These are phyloP conservation scores for Cryoendolithus antarcticus DNA, from an alignment of 2,329 filamentous ascomycete species.

Conservation along the genomic window DNA sequence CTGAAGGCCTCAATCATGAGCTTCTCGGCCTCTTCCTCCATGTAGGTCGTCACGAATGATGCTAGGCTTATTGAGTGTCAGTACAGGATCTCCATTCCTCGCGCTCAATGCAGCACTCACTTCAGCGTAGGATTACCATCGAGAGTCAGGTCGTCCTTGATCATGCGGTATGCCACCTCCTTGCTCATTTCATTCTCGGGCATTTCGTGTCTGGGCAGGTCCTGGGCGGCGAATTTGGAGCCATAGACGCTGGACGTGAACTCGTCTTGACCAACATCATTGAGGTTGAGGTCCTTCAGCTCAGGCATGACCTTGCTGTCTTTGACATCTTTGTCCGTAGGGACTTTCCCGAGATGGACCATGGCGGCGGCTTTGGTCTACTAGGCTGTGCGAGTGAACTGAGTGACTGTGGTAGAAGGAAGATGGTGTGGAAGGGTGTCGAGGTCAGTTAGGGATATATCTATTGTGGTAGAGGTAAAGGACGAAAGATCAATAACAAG, in stretches of 20 bases:
- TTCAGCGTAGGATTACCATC: slow-evolving; percentile 85
- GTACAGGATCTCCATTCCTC: no score
- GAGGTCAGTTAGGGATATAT: no score
- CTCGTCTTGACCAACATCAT: slow-evolving; percentile 36
- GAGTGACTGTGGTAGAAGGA: no score
- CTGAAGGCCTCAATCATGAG: slow-evolving; percentile 86
- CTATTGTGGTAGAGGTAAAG: no score
- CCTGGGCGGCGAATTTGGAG: slow-evolving; percentile 66
- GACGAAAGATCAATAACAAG: no score
- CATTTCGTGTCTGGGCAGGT: slow-evolving; percentile 75
- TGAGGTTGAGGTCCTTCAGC: slow-evolving; percentile 36
- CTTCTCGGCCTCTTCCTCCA: slow-evolving; percentile 94
- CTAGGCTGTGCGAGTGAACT: neutral
- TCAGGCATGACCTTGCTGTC: slow-evolving; percentile 29
- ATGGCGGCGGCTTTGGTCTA: slow-evolving; percentile 12
- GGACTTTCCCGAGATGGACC: slow-evolving; percentile 23
- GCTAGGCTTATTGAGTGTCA: slow-evolving; percentile 49
- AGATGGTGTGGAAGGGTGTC: no score
- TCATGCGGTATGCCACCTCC: slow-evolving; percentile 91
- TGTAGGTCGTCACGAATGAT: slow-evolving; percentile 91
- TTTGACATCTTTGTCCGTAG: slow-evolving; percentile 19
- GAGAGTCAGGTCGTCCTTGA: slow-evolving; percentile 83
- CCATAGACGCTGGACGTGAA: slow-evolving; percentile 79
- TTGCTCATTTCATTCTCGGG: slow-evolving; percentile 82
- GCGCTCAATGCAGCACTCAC: slow-evolving; percentile 31